Conservation (phyloP, 1,284 basidiomycete genomes). For the Somion occarium region DNA sequence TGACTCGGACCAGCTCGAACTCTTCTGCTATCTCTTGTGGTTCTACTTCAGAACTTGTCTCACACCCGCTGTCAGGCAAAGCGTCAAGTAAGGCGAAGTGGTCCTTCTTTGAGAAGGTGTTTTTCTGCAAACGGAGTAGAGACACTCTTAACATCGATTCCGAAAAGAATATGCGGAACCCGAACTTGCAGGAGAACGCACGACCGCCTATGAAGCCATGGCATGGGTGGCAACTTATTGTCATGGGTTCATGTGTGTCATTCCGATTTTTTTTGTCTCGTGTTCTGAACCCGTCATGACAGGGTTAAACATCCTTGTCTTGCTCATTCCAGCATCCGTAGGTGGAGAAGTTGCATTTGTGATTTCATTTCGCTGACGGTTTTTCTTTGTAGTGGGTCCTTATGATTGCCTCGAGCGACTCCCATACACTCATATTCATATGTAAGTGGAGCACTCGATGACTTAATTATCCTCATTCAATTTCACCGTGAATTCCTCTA, state of each 20-base stretch:
- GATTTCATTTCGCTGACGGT: neutral
- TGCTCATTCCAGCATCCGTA: conserved; percentile 59
- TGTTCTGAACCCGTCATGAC: neutral
- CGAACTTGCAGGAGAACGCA: conserved; percentile 9
- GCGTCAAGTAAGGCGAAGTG: conserved; percentile 1
- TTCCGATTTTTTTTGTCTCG: neutral
- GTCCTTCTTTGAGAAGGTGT: conserved; percentile 16
- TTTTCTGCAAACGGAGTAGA: conserved; percentile 16
- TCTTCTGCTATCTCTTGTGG: conserved; percentile 20
- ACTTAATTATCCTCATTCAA: no score
- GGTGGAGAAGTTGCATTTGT: conserved; percentile 21
- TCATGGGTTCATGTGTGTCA: conserved; percentile 54
- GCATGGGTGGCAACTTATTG: conserved; percentile 50
- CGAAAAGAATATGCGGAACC: conserved; percentile 7
- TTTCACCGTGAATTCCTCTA: conserved; percentile 22
- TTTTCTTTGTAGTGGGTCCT: conserved; percentile 53
- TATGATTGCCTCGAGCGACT: conserved; percentile 47
- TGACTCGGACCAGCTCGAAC: conserved; percentile 14
- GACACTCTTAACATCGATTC: neutral
- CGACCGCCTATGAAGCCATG: conserved; percentile 14
- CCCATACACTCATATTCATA: conserved; percentile 60
- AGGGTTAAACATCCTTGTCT: conserved; percentile 66
- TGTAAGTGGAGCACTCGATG: conserved; percentile 35
- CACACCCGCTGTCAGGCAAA: conserved; percentile 10
- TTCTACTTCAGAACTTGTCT: conserved; percentile 23